Evolutionary conservation across 805 yeast species (phyloP).

Genomic region (Myxozyma geophila): DNA sequence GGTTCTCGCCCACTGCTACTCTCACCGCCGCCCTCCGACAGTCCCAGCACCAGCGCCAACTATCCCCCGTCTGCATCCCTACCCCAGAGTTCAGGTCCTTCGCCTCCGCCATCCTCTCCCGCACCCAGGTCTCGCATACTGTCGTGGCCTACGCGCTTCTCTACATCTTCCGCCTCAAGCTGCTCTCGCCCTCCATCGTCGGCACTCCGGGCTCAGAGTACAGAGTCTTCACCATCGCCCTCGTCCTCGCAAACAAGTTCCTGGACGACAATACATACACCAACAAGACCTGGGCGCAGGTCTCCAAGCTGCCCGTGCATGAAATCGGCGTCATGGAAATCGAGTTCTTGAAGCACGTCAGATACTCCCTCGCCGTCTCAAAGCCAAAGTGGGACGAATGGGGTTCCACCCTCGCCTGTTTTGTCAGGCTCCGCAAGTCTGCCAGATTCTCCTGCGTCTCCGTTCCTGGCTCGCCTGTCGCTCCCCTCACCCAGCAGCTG

Average conservation of each 20-base stretch:
- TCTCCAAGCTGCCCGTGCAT: conserved; percentile 75
- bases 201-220: conserved; percentile 46
- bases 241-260: conserved; percentile 88
- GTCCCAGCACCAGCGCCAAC: conserved; percentile 1
- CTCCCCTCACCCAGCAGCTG: background rate
- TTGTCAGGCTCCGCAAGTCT: conserved; percentile 16
- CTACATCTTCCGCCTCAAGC: conserved; percentile 43
- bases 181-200: conserved; percentile 32
- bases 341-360: conserved; percentile 27
- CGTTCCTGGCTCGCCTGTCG: conserved; percentile 29
- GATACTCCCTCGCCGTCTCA: conserved; percentile 28
- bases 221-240: conserved; percentile 58
- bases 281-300: conserved; percentile 93
- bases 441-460: conserved; percentile 27
- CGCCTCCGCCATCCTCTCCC: conserved; percentile 40
- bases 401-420: conserved; percentile 23
- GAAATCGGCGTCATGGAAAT: conserved; percentile 48
- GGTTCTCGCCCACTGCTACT: conserved; percentile 39
- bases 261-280: conserved; percentile 97
- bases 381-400: conserved; percentile 22
- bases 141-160: conserved; percentile 44
- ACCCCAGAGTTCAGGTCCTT: conserved; percentile 41
- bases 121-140: conserved; percentile 43
- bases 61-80: conserved; percentile 32
- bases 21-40: conserved; percentile 9